Evolutionary conservation across 2,329 filamentous ascomycete genomes (phyloP).

Genomic region (Fusarium tanahbumbuense): DNA sequence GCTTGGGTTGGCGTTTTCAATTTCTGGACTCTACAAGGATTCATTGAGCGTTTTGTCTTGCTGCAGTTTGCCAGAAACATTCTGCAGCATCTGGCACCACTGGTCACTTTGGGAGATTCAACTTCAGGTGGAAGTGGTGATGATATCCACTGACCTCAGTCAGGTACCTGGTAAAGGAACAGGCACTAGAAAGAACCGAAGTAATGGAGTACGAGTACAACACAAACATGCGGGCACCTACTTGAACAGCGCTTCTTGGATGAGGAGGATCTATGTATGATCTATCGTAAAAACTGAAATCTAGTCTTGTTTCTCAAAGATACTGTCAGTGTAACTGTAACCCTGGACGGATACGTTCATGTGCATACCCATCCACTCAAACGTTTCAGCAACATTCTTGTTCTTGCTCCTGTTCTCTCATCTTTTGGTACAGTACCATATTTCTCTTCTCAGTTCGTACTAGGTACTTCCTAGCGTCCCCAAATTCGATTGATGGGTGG

Average conservation of each 20-base stretch:
- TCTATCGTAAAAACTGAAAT: not conserved
- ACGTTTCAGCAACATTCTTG: constrained; percentile 43
- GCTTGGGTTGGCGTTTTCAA: constrained; percentile 9
- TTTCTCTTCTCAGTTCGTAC: constrained; percentile 12
- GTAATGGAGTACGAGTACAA: constrained; percentile 5
- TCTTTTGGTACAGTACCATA: not conserved
- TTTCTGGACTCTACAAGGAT: not conserved
- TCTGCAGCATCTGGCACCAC: constrained; percentile 9
- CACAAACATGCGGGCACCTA: constrained; percentile 23
- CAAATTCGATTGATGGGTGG: constrained; percentile 1
- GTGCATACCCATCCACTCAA: constrained; percentile 25
- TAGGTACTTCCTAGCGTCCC: constrained; percentile 28
- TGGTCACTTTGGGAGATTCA: constrained; percentile 29
- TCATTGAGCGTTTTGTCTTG: not conserved
- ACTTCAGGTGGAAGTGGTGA: constrained; percentile 40
- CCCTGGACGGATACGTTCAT: constrained; percentile 24
- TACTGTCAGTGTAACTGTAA: constrained; percentile 4
- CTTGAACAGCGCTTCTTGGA: constrained; percentile 13
- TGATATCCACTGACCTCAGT: constrained; percentile 20
- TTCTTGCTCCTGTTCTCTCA: not conserved
- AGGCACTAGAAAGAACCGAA: not conserved
- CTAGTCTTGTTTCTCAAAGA: not conserved
- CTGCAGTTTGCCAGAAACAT: constrained; percentile 4
- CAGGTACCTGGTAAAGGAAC: not conserved
- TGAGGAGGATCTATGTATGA: not conserved